Base-by-base conservation (phyloP, 2,329 filamentous ascomycete species). In the Sporothrix brunneoviolacea region DNA sequence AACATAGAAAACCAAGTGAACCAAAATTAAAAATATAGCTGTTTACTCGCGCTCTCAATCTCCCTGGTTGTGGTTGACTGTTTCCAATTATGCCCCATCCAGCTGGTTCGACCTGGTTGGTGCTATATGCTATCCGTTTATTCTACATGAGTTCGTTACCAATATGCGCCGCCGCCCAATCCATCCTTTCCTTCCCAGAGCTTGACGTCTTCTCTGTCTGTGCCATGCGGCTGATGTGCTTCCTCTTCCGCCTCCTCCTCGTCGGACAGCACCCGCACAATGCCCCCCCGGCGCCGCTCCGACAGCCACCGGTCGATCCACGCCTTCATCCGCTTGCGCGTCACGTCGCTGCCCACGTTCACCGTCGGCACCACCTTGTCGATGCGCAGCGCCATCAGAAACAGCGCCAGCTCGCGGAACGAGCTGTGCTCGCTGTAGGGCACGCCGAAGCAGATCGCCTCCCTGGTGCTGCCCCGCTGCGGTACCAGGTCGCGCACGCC, bases 381-480 rank as follows among this genome's bases (percentile, higher is more conserved):
- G 57, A 98, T 94, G 51, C 87, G 73, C 65, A 98, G 65, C 18
- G 84, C 80, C 74, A 93, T 93, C 58, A 91, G 80, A 63, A 98
- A 98, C 78, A 97, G 84, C 0, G 89, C 91, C 63, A 98, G 68
- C 71, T 98, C 93, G 36, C 91, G 77, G 63, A 98, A 98, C 55
- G 88, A 94, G 65, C 87, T 93, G 65, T 98, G 93, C 70, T 98
- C 93, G 46, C 85, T 91, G 64, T 98, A 98, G 2, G 93, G 93
- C 2, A 97, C 93, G 1, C 89, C 91, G 59, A 94, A 95, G 65
- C 90, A 96, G 65, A 86, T 84, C 33, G 87, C 87, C 59, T 91
- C 84, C 42, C 77, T 77, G 3, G 86, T 91, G 67, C 86, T 91
- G 3, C 93, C 93, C 4, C 89, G 78, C 68, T 95, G 89, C 0